Percentiles rank a stretch among this genome's conserved stretches.
These are phyloP conservation scores for Phyllostachys edulis DNA, from an alignment of 176 grass and related monocot genomes.

Conservation along the genomic window DNA sequence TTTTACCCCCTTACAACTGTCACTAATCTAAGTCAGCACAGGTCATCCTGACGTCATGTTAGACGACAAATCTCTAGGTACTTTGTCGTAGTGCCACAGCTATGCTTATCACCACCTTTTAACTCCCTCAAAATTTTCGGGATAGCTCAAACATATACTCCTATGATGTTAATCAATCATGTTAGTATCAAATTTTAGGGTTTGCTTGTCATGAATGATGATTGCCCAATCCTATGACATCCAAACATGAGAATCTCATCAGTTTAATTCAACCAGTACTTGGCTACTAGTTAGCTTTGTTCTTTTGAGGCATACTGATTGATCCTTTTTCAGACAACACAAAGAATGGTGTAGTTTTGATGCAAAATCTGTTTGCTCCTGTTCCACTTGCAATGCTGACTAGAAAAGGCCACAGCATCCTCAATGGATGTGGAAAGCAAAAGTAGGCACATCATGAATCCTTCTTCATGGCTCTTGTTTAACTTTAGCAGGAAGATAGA, in stretches of 20 bases:
- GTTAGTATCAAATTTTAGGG: neutral
- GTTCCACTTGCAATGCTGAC: slow-evolving; percentile 19
- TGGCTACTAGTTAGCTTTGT: slow-evolving; percentile 1
- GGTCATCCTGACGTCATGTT: slow-evolving; percentile 25
- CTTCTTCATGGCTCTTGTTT: neutral
- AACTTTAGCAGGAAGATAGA: slow-evolving; percentile 15
- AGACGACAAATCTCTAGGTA: neutral
- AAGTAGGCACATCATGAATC: slow-evolving; percentile 12
- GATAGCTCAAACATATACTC: neutral
- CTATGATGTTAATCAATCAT: neutral
- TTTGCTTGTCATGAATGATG: neutral
- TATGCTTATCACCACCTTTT: neutral
- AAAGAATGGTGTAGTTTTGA: neutral
- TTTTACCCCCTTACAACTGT: neutral
- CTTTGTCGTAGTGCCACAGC: slow-evolving; percentile 1
- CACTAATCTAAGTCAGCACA: slow-evolving; percentile 22
- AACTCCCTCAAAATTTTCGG: neutral
- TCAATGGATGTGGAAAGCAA: slow-evolving; percentile 28
- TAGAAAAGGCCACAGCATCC: neutral
- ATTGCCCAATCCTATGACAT: neutral
- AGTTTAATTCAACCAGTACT: neutral
- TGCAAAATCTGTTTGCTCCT: slow-evolving; percentile 9
- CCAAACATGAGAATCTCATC: neutral
- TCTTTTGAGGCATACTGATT: slow-evolving; percentile 4
- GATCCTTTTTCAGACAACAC: neutral